Percentiles rank a stretch among this genome's conserved stretches.
These are phyloP conservation scores for Backusella australiensis DNA, from an alignment of 192 early-diverging fungal genomes.

Conservation along the genomic window DNA sequence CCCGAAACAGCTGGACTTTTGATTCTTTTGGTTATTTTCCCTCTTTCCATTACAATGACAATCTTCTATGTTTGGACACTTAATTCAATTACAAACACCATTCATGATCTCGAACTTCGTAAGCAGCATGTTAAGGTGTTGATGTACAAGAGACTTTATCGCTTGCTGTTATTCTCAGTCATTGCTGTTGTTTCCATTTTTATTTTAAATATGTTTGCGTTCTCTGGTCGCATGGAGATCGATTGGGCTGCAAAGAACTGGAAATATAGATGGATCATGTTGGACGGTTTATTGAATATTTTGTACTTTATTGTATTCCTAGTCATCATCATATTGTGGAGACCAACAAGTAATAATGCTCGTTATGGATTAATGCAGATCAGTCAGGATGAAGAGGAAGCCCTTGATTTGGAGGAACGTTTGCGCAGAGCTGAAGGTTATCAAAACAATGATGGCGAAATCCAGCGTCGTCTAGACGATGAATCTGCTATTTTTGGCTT, in stretches of 20 bases:
- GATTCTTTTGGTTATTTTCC: constrained; percentile 80
- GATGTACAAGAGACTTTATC: constrained; percentile 88
- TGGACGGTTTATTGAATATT: constrained; percentile 92
- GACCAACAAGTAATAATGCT: constrained; percentile 89
- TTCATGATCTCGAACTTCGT: constrained; percentile 70
- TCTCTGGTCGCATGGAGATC: constrained; percentile 57
- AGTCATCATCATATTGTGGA: constrained; percentile 84
- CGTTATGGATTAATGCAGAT: constrained; percentile 89
- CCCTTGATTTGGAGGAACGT: constrained; percentile 62
- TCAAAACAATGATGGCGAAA: constrained; percentile 40
- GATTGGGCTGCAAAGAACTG: constrained; percentile 77
- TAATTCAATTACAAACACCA: constrained; percentile 75
- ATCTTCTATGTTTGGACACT: constrained; percentile 95
- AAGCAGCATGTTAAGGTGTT: constrained; percentile 85
- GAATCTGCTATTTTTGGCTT: constrained; percentile 58
- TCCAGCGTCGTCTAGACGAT: constrained; percentile 35
- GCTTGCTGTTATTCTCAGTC: constrained; percentile 75
- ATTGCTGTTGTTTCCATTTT: constrained; percentile 75
- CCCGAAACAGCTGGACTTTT: constrained; percentile 67
- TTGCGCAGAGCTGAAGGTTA: constrained; percentile 43
- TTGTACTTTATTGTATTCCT: constrained; percentile 80
- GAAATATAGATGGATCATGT: constrained; percentile 86
- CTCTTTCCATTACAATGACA: constrained; percentile 87
- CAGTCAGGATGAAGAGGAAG: constrained; percentile 68
- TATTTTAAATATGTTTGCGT: constrained; percentile 78